A percentile compares a stretch with the other conserved stretches of the same genome.
Evolutionary conservation across 169 alveolate genomes (phyloP).

Genomic region (Plasmodium berghei): DNA sequence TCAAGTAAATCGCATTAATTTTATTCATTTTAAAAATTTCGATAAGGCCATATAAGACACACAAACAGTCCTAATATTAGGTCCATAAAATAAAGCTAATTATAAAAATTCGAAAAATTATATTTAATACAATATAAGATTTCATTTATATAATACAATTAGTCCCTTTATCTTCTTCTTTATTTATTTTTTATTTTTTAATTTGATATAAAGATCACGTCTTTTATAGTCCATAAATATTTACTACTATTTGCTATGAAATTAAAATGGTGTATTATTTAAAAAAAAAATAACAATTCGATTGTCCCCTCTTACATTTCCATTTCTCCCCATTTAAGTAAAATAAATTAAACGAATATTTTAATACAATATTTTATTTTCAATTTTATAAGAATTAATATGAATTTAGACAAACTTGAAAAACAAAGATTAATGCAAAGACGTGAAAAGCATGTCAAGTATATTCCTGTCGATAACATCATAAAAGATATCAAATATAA

Average conservation of each 20-base stretch:
- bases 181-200: not conserved
- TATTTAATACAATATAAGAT: too few relatives aligned
- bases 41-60: too few relatives aligned
- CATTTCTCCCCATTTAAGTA: not conserved
- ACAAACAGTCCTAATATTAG: too few relatives aligned
- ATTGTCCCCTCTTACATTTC: not conserved
- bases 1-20: too few relatives aligned
- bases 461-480: constrained; percentile 19
- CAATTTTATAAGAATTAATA: not conserved
- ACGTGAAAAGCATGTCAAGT: constrained; percentile 57
- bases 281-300: not conserved
- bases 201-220: not conserved
- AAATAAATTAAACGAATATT: not conserved
- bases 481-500: constrained; percentile 29
- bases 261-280: not conserved
- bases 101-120: too few relatives aligned
- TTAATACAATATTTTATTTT: not conserved
- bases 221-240: not conserved
- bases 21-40: too few relatives aligned
- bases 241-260: not conserved
- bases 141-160: too few relatives aligned
- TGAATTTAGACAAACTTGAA: constrained; percentile 60
- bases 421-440: constrained; percentile 61
- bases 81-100: too few relatives aligned
- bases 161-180: not conserved